Base-by-base conservation (phyloP, 2,329 filamentous ascomycete species). In the Curvularia sp. region DNA sequence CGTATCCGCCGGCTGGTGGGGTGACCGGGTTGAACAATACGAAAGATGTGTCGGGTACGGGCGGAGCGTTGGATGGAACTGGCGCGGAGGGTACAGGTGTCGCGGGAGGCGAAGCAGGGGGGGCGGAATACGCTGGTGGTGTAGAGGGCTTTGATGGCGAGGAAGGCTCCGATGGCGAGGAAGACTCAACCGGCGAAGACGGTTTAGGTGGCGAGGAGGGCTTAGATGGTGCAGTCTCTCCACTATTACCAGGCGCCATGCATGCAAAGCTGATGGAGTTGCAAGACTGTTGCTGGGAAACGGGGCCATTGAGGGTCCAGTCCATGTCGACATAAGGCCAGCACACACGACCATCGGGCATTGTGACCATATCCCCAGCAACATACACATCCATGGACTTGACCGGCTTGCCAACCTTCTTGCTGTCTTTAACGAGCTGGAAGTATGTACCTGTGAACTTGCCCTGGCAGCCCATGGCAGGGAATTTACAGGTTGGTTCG, bases 361-460 rank as follows among this genome's bases (percentile, higher is more conserved):
- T 82, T 30, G 83, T 86, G 10, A 86, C 84, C 80, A 88, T 86
- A 66, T 88, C 86, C 38, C 86, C 86, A 7, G 85, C 83, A 45
- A 88, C 84, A 65, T 80, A 86, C n/a, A 82, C 81, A 68, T 86
- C 79, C 12, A 72, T 79, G n/a, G 79, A 81, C 53, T 77, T 79
- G 57, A 87, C 66, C 1, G 83, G 74, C 15, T 79, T 74, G 19
- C 85, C 86, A 34, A 86, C 76, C 68, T 81, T 84, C 51, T 78
- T 74, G 2, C 86, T 86, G 12, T 78, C 72, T 66, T 81, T 79
- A 25, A 88, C 82, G 51, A 84, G 77, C 75, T 88, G 86, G 79
- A 85, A 88, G 72, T 81, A 83, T 7, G 86, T 83, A 9, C 86
- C 86, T 2, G 83, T 79, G 70, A 85, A 88, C 5, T 78, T 75